Evolutionary conservation across 2,329 filamentous ascomycete genomes (phyloP).

Genomic region (Rutstroemia sp.): DNA sequence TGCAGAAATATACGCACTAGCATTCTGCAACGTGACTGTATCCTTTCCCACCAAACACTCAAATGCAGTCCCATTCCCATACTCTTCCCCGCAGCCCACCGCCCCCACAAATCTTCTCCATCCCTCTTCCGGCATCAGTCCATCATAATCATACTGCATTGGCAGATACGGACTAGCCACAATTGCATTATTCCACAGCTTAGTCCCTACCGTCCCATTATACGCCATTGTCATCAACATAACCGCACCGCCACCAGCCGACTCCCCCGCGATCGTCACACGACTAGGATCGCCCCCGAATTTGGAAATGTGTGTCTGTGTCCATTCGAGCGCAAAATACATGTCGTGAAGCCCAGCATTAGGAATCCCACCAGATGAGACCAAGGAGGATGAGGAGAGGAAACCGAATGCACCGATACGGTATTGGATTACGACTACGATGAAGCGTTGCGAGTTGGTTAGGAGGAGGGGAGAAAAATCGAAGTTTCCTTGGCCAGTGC

Average conservation of each 20-base stretch:
- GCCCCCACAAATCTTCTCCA: constrained; percentile 38
- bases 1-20: constrained; percentile 19
- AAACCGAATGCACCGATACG: constrained; percentile 64
- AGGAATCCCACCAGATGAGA: constrained; percentile 43
- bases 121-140: constrained; percentile 34
- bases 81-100: constrained; percentile 31
- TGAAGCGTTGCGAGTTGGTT: constrained; percentile 39
- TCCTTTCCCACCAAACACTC: constrained; percentile 26
- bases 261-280: constrained; percentile 48
- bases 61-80: constrained; percentile 28
- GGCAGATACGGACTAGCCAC: constrained; percentile 43
- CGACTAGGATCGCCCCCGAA: constrained; percentile 47
- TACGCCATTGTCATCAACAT: constrained; percentile 36
- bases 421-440: constrained; percentile 55
- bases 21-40: constrained; percentile 28
- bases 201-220: constrained; percentile 7
- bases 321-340: constrained; percentile 49
- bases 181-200: constrained; percentile 17
- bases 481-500: constrained; percentile 27
- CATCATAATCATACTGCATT: constrained; percentile 42
- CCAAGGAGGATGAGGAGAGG: constrained; percentile 49
- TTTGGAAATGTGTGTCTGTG: constrained; percentile 41
- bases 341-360: constrained; percentile 61
- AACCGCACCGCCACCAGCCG: constrained; percentile 44
- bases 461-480: constrained; percentile 35